A percentile compares a stretch with the other conserved stretches of the same genome.
Conservation (phyloP, 2,329 filamentous ascomycete species). For the Aspergillus fumigatiaffinis region DNA sequence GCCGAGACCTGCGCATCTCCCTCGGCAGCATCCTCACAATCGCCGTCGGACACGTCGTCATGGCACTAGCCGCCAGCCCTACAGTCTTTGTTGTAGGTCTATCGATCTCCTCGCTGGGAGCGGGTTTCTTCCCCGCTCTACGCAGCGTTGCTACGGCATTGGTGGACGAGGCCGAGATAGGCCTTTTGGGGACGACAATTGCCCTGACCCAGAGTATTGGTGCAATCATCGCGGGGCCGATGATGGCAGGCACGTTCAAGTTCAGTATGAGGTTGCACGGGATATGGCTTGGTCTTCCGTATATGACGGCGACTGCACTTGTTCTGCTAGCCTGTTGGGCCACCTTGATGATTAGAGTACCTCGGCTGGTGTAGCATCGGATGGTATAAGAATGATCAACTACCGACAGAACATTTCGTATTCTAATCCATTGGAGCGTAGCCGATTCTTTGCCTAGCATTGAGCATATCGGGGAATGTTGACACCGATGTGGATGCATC, state of each 20-base stretch:
- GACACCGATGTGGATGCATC: background rate
- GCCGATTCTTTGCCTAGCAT: background rate
- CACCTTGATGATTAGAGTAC: background rate
- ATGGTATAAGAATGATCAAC: background rate
- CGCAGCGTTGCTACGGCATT: conserved; percentile 12
- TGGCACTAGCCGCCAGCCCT: conserved; percentile 7
- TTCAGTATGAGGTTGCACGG: conserved; percentile 6
- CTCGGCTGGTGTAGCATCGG: background rate
- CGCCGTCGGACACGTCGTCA: conserved; percentile 3
- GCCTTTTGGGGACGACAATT: conserved; percentile 11
- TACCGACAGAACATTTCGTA: background rate
- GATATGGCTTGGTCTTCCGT: conserved; percentile 9
- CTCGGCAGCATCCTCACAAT: conserved; percentile 2
- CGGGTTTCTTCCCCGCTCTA: conserved; percentile 10
- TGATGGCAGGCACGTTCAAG: conserved; percentile 4
- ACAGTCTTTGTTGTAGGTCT: conserved; percentile 5
- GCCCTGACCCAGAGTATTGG: conserved; percentile 8
- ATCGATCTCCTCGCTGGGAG: conserved; percentile 5
- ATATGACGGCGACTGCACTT: conserved; percentile 2
- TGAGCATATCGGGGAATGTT: background rate
- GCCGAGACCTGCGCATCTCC: conserved; percentile 5
- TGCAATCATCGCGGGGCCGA: conserved; percentile 6
- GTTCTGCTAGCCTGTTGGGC: background rate
- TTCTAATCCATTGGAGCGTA: background rate
- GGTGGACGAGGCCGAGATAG: conserved; percentile 6